Conservation (phyloP, 345 rosid species). For the Nasturtium officinale region DNA sequence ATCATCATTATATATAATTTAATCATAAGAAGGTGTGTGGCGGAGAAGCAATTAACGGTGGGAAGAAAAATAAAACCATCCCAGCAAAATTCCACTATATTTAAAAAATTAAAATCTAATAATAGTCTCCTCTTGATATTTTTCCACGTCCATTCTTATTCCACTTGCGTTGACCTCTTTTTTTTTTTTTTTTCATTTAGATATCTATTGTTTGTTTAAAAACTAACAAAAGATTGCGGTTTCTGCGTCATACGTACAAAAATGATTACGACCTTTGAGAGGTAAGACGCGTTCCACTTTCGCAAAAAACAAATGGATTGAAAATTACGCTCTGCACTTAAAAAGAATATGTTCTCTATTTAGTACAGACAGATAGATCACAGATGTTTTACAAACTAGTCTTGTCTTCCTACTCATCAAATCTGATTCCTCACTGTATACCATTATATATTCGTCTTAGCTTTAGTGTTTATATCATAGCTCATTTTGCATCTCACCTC, state of each 20-base stretch:
- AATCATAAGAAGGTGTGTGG: slow-evolving; percentile 30
- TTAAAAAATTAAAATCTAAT: not conserved
- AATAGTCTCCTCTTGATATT: not conserved
- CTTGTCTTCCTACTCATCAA: slow-evolving; percentile 28
- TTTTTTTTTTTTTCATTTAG: slow-evolving; percentile 9
- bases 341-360: slow-evolving; percentile 33
- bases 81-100: slow-evolving; percentile 23
- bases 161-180: slow-evolving; percentile 41
- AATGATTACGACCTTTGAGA: slow-evolving; percentile 35
- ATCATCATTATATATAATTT: slow-evolving; percentile 36
- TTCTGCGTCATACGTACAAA: slow-evolving; percentile 38
- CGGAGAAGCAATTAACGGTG: slow-evolving; percentile 36
- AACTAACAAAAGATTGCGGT: slow-evolving; percentile 30
- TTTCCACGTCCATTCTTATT: slow-evolving; percentile 34
- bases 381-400: slow-evolving; percentile 25
- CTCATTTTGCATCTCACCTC: not conserved
- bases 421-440: slow-evolving; percentile 32
- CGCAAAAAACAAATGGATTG: not conserved
- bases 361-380: slow-evolving; percentile 7
- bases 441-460: not conserved
- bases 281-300: slow-evolving; percentile 40
- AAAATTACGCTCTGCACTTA: slow-evolving; percentile 3
- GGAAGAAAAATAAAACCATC: slow-evolving; percentile 26
- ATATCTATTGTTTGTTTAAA: slow-evolving; percentile 35
- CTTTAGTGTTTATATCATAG: not conserved